Percentiles rank a stretch among this genome's conserved stretches.
Conservation (phyloP, 129 eudicot genomes). For the Flaveria robusta region DNA sequence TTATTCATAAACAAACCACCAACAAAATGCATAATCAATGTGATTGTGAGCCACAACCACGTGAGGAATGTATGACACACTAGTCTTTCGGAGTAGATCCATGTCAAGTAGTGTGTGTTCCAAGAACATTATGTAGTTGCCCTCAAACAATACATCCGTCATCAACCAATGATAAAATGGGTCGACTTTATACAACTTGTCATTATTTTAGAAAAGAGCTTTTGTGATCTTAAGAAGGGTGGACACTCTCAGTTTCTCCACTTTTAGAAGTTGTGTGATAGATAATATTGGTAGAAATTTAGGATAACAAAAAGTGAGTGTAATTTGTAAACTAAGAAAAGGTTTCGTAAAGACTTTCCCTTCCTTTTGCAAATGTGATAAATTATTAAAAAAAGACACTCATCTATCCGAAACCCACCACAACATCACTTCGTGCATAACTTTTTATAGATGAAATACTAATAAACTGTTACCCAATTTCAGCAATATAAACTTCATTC, state of each 20-base stretch:
- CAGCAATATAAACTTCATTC: slow-evolving; percentile 26
- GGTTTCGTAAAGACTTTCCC: not conserved
- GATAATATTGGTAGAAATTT: slow-evolving; percentile 9
- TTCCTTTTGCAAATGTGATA: not conserved
- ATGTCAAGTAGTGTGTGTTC: too few relatives aligned
- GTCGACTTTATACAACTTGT: too few relatives aligned
- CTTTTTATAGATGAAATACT: slow-evolving; percentile 20
- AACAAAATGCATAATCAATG: too few relatives aligned
- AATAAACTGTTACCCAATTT: slow-evolving; percentile 31
- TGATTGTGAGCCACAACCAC: too few relatives aligned
- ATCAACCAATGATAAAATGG: too few relatives aligned
- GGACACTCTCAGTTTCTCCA: not conserved
- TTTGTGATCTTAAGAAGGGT: not conserved
- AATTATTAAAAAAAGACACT: slow-evolving; percentile 2
- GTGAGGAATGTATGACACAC: too few relatives aligned
- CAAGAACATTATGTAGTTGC: too few relatives aligned
- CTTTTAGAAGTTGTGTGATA: not conserved
- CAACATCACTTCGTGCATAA: slow-evolving; percentile 12
- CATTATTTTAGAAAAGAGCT: too few relatives aligned
- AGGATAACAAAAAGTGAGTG: slow-evolving; percentile 18
- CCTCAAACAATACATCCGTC: too few relatives aligned
- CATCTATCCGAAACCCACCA: slow-evolving; percentile 3
- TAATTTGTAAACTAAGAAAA: not conserved
- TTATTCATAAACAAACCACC: too few relatives aligned
- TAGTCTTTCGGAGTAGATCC: too few relatives aligned